Evolutionary conservation across 1,284 basidiomycete genomes (phyloP), one percentile per base, ranked within the genome.

Genomic region (Boletus austroedulis): DNA sequence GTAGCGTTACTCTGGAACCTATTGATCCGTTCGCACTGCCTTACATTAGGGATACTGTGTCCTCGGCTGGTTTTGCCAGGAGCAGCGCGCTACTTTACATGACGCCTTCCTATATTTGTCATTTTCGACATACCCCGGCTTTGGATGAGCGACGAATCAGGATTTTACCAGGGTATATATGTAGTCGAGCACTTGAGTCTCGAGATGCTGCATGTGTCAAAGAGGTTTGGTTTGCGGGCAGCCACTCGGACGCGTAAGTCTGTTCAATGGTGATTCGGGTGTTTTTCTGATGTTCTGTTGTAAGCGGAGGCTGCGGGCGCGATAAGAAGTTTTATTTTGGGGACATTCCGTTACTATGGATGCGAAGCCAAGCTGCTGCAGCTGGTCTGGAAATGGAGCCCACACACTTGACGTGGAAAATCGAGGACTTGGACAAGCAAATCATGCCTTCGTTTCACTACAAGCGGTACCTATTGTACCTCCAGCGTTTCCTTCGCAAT

Each of bases 101-200:
- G 14, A 70, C 65, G 19, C 61, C 61, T 8, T 63, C 65, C 2
- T 65, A 72, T 48, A 58, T 75, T 6, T 74, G 69, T 24, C 63
- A 64, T 45, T 72, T 72, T 43, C 63, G 72, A 28, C 71, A 75
- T 46, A 73, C 71, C 1, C 50, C 74, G n/a, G 73, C 71, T 5
- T 56, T 78, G 38, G 77, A 78, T 50, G 76, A 77, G 50, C 65
- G 75, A 41, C 73, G 77, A 8, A 75, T 76, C 56, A 78, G 76
- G 56, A 78, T 78, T 58, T 64, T 75, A 41, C 75, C 76, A 0
- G 77, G 78, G 57, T 73, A 75, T 49, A 64, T 59, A 1, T 66
- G 65, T 26, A 73, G 73, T 0, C 66, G 73, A 47, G 60, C 57
- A 41, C 66, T 63, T 5, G 24, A 49, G 12, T 2, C 23, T 5